Percentiles rank a stretch among this genome's conserved stretches.
phyloP scores from a whole-genome alignment of 1,284 basidiomycete genomes.

The Irpex sp. region DNA sequence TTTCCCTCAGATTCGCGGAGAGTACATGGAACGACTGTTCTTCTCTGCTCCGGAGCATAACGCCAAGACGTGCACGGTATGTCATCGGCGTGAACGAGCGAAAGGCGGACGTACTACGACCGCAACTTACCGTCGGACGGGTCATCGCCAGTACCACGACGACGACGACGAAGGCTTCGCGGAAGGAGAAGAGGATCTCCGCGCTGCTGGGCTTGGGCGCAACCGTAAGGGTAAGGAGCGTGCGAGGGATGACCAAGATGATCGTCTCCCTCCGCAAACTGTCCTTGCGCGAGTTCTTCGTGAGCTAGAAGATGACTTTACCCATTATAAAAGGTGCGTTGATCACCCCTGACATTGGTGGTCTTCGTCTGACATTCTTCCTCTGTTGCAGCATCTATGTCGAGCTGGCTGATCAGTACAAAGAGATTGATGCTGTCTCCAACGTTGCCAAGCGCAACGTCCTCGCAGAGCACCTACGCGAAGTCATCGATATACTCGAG shows the following conservation, averaged over 20 bases:
- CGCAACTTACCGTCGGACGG: background rate
- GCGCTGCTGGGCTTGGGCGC: slow-evolving; percentile 9
- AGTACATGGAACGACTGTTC: slow-evolving; percentile 73
- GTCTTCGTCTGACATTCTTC: slow-evolving; percentile 12
- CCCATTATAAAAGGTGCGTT: slow-evolving; percentile 81
- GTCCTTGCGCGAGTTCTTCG: slow-evolving; percentile 73
- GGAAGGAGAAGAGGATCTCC: slow-evolving; percentile 39
- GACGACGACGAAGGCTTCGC: slow-evolving; percentile 41
- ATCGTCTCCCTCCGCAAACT: slow-evolving; percentile 73
- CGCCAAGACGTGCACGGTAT: slow-evolving; percentile 61
- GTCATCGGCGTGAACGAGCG: slow-evolving; percentile 40
- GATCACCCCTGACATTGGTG: background rate
- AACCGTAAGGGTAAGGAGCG: slow-evolving; percentile 24
- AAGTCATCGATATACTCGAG: slow-evolving; percentile 87
- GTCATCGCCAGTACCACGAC: background rate
- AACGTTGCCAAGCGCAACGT: slow-evolving; percentile 77
- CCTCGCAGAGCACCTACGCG: slow-evolving; percentile 79
- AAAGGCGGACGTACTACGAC: background rate
- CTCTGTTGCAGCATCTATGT: slow-evolving; percentile 68
- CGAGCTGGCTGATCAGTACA: slow-evolving; percentile 88
- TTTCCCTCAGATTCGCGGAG: slow-evolving; percentile 79
- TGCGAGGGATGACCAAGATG: slow-evolving; percentile 18
- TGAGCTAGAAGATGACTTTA: slow-evolving; percentile 88
- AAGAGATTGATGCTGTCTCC: slow-evolving; percentile 77
- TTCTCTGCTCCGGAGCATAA: slow-evolving; percentile 76